Conservation (phyloP, 176 grass and related monocot genomes). For the Poa annua region DNA sequence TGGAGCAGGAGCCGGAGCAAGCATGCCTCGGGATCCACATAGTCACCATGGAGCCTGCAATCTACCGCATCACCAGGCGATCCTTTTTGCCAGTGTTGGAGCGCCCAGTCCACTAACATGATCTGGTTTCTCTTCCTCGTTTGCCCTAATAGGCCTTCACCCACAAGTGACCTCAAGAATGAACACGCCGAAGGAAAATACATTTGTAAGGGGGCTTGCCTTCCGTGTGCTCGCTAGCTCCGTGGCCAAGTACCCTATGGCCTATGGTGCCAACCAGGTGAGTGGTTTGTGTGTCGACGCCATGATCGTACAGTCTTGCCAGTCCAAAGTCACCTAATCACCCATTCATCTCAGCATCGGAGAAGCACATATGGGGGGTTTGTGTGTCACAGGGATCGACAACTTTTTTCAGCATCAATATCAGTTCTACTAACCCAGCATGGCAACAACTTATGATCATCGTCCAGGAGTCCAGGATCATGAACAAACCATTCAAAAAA, state of each 20-base stretch:
- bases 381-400: too few species aligned
- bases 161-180: slow-evolving; percentile 46
- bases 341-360: slow-evolving; percentile 23
- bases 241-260: slow-evolving; percentile 58
- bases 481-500: too few species aligned
- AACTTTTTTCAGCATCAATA: too few species aligned
- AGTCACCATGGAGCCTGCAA: slow-evolving; percentile 33
- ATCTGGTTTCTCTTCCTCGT: neutral
- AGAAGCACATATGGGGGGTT: too few species aligned
- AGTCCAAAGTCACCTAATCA: slow-evolving; percentile 52
- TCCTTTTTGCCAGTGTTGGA: slow-evolving; percentile 23
- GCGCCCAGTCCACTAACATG: slow-evolving; percentile 38
- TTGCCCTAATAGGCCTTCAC: slow-evolving; percentile 13
- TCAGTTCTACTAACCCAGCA: too few species aligned
- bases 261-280: slow-evolving; percentile 54
- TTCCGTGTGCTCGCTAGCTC: slow-evolving; percentile 31
- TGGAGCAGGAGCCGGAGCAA: too few species aligned
- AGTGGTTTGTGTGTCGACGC: slow-evolving; percentile 34
- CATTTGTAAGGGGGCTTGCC: slow-evolving; percentile 41
- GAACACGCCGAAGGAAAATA: slow-evolving; percentile 54
- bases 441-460: too few species aligned
- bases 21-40: slow-evolving; percentile 34
- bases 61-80: slow-evolving; percentile 31
- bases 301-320: slow-evolving; percentile 53
- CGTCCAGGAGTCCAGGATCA: too few species aligned